A percentile compares a stretch with the other conserved stretches of the same genome.
phyloP scores from a whole-genome alignment of 148 eudicot genomes.

The Camellia lanceoleosa region DNA sequence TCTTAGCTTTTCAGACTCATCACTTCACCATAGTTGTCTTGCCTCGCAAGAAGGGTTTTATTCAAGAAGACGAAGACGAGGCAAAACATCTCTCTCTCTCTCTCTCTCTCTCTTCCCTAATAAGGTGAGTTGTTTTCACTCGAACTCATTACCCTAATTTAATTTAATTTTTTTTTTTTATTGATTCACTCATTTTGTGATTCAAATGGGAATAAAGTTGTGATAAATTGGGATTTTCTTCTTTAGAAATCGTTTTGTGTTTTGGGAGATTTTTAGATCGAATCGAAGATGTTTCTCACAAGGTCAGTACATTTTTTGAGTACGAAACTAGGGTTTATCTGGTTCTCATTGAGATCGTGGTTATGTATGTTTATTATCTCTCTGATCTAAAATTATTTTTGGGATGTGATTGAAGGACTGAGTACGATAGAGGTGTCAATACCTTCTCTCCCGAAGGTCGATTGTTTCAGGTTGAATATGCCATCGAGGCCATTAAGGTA shows the following conservation, averaged over 20 bases:
- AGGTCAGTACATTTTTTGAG: slow-evolving; percentile 21
- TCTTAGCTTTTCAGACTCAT: neutral
- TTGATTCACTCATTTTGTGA: neutral
- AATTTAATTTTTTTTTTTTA: neutral
- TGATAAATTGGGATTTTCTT: neutral
- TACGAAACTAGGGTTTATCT: slow-evolving; percentile 8
- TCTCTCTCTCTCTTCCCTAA: neutral
- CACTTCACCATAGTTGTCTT: neutral
- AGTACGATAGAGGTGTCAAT: slow-evolving; percentile 58
- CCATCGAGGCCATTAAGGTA: slow-evolving; percentile 89
- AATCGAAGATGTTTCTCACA: slow-evolving; percentile 41
- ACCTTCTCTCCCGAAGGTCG: slow-evolving; percentile 66
- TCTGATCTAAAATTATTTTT: neutral
- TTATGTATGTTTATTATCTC: neutral
- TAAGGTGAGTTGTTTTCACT: neutral
- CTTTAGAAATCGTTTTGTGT: neutral
- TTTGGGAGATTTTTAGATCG: neutral
- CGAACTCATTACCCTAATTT: neutral
- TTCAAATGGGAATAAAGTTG: neutral
- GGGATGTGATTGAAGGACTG: slow-evolving; percentile 37
- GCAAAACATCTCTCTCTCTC: neutral
- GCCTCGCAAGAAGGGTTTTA: slow-evolving; percentile 11
- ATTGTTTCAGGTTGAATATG: slow-evolving; percentile 59
- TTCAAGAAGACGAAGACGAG: no score
- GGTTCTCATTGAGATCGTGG: neutral